Evolutionary conservation across 192 early-diverging fungal genomes (phyloP).

Genomic region (Geranomyces variabilis): DNA sequence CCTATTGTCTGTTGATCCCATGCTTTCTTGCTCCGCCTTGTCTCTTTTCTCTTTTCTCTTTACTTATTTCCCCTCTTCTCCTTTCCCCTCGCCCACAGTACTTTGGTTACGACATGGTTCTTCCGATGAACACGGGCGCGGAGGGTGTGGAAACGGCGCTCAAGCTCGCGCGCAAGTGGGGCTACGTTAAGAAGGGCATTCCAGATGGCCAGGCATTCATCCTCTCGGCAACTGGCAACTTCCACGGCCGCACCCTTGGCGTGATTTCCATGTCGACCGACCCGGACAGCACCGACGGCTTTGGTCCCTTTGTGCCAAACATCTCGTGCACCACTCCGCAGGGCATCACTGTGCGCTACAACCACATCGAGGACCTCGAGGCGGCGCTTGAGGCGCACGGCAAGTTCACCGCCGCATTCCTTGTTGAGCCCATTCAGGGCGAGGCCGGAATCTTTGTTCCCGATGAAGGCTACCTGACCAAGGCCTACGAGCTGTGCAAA

Average conservation of each 20-base stretch:
- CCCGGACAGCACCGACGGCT: constrained; percentile 76
- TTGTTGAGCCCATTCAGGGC: constrained; percentile 99
- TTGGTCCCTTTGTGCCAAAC: constrained; percentile 93
- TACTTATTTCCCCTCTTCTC: too few relatives aligned
- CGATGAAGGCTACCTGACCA: constrained; percentile 87
- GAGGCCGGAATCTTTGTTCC: constrained; percentile 98
- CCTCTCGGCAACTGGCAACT: constrained; percentile 84
- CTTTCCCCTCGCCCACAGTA: constrained; percentile 43
- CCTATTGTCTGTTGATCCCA: too few relatives aligned
- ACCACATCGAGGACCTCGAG: constrained; percentile 85
- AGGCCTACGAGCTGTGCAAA: constrained; percentile 89
- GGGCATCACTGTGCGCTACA: constrained; percentile 76
- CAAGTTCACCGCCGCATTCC: constrained; percentile 84
- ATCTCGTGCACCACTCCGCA: constrained; percentile 81
- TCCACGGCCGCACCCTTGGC: constrained; percentile 94
- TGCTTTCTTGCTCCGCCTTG: too few relatives aligned
- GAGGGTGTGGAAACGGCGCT: constrained; percentile 99
- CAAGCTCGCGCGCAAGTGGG: constrained; percentile 98
- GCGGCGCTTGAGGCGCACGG: constrained; percentile 82
- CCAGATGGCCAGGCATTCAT: constrained; percentile 79
- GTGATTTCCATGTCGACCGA: constrained; percentile 96
- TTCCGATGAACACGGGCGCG: constrained; percentile 99
- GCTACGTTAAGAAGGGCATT: constrained; percentile 88
- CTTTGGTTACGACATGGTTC: constrained; percentile 97
- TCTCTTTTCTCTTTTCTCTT: too few relatives aligned